These are phyloP conservation scores for Leccinum ochraceum DNA, from an alignment of 768 basidiomycete species.

Conservation along the genomic window DNA sequence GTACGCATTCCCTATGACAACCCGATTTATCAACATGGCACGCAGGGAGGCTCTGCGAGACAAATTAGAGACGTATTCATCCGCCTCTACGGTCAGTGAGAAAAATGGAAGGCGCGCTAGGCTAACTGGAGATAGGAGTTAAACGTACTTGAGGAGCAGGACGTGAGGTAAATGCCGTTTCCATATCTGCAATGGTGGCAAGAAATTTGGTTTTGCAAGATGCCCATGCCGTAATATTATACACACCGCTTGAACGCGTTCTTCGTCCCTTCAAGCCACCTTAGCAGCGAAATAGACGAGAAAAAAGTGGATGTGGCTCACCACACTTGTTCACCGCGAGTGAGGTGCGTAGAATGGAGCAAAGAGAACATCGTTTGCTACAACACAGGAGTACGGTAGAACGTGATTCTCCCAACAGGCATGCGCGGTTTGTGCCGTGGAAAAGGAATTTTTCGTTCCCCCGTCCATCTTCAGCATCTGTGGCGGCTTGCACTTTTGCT, in stretches of 20 bases:
- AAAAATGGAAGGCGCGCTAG: not conserved
- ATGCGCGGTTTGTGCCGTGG: constrained; percentile 19
- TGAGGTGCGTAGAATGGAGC: constrained; percentile 14
- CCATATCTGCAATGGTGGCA: constrained; percentile 7
- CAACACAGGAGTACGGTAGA: constrained; percentile 10
- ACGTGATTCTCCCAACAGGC: constrained; percentile 14
- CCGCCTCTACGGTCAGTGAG: constrained; percentile 14
- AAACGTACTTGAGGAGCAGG: constrained; percentile 18
- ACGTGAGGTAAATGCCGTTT: constrained; percentile 15
- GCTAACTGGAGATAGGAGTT: not conserved
- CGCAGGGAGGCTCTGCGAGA: constrained; percentile 11
- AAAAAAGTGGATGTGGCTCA: not conserved
- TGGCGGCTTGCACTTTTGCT: constrained; percentile 9
- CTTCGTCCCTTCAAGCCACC: constrained; percentile 9
- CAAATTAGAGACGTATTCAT: constrained; percentile 19
- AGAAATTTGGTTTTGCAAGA: not conserved
- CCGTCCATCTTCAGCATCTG: constrained; percentile 2
- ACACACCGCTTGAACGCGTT: constrained; percentile 20
- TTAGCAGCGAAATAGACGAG: constrained; percentile 1
- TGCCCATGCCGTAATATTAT: not conserved
- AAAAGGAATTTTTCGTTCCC: constrained; percentile 17
- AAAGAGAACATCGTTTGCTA: constrained; percentile 14
- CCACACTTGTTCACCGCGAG: constrained; percentile 16
- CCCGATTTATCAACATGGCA: constrained; percentile 15
- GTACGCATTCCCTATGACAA: constrained; percentile 10